phyloP scores from a whole-genome alignment of 1,139 yeast genomes.

The Blastobotrys ciferrii region DNA sequence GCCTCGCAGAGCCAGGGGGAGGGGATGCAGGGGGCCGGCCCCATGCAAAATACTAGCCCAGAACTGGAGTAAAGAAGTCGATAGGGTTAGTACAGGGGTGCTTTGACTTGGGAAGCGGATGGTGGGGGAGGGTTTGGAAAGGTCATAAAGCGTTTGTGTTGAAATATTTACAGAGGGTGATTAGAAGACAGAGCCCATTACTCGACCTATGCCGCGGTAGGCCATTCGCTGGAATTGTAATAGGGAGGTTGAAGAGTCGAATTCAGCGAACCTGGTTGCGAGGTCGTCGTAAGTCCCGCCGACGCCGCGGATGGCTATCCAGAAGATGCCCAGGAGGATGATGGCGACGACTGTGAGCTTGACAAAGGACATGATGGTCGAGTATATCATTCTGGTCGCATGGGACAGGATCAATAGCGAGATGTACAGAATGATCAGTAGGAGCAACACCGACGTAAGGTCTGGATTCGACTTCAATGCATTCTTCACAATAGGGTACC shows the following conservation, averaged over 20 bases:
- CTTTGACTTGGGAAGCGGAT: no score
- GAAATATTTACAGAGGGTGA: not conserved
- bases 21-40: no score
- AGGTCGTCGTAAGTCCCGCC: conserved; percentile 24
- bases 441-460: conserved; percentile 22
- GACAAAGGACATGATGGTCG: conserved; percentile 27
- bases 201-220: conserved; percentile 8
- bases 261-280: conserved; percentile 10
- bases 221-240: conserved; percentile 6
- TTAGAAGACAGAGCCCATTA: conserved; percentile 3
- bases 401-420: conserved; percentile 32
- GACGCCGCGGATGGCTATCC: conserved; percentile 29
- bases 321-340: conserved; percentile 24
- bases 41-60: no score
- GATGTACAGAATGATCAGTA: conserved; percentile 26
- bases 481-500: conserved; percentile 14
- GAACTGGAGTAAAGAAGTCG: no score
- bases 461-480: conserved; percentile 28
- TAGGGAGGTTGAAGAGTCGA: conserved; percentile 9
- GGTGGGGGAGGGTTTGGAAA: not conserved
- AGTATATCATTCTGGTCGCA: conserved; percentile 32
- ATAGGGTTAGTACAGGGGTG: no score
- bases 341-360: conserved; percentile 22
- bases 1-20: no score
- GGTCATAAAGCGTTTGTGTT: not conserved